These are phyloP conservation scores for Eimeria nieschulzi DNA, from an alignment of 169 alveolate species.

Conservation along the genomic window DNA sequence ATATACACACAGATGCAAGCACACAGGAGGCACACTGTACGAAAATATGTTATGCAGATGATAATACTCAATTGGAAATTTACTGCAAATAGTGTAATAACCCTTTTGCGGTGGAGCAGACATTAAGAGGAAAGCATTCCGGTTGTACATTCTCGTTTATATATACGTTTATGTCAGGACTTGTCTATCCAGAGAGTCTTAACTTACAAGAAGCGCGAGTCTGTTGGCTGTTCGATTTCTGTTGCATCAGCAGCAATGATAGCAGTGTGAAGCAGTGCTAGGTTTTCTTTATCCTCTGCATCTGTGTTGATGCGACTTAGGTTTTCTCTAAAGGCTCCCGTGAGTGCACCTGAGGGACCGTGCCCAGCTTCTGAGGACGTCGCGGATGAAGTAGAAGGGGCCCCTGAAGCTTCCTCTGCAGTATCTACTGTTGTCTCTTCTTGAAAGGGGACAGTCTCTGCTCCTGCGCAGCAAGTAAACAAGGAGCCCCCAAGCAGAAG, in stretches of 20 bases:
- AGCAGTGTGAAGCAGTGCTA: not conserved
- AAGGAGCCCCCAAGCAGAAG: slow-evolving; percentile 8
- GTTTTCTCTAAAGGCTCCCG: not conserved
- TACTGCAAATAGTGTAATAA: not conserved
- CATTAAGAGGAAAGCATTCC: not conserved
- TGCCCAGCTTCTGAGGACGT: not conserved
- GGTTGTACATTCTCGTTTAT: not conserved
- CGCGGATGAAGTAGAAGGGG: too few species aligned
- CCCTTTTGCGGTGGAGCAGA: not conserved
- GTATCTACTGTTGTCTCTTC: not conserved
- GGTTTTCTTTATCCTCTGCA: slow-evolving; percentile 14
- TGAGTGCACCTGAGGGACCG: not conserved
- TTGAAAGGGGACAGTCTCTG: not conserved
- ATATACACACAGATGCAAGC: not conserved
- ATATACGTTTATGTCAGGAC: not conserved
- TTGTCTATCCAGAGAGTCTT: not conserved
- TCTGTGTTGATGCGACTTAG: not conserved
- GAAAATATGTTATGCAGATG: not conserved
- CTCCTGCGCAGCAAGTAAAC: not conserved
- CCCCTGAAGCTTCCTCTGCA: not conserved
- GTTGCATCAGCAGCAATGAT: slow-evolving; percentile 43
- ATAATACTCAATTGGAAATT: not conserved
- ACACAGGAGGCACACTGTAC: not conserved
- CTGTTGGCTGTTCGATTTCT: slow-evolving; percentile 26
- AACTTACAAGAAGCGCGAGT: slow-evolving; percentile 17